phyloP scores from a whole-genome alignment of 805 yeast species.

The Candida ficus region DNA sequence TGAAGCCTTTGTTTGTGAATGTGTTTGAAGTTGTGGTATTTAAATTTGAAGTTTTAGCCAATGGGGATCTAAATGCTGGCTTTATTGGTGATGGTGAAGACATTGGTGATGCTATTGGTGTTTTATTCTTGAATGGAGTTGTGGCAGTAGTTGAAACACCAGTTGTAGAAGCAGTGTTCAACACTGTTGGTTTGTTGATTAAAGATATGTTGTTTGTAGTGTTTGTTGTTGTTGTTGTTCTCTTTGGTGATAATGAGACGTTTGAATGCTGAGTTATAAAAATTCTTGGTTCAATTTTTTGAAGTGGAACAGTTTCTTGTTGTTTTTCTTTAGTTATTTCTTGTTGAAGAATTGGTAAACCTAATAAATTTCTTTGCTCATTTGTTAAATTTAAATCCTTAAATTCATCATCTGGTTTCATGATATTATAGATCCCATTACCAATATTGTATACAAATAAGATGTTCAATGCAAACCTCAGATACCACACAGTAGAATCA shows the following conservation, averaged over 20 bases:
- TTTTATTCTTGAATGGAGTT: constrained; percentile 18
- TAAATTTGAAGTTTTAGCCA: constrained; percentile 10
- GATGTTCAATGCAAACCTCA: constrained; percentile 18
- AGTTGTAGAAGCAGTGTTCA: neutral
- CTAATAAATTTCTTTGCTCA: constrained; percentile 31
- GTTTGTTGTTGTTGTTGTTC: neutral
- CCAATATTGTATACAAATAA: constrained; percentile 28
- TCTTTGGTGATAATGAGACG: constrained; percentile 16
- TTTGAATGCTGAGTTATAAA: constrained; percentile 3
- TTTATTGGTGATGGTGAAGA: constrained; percentile 21
- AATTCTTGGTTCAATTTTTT: constrained; percentile 6
- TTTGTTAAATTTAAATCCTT: constrained; percentile 28
- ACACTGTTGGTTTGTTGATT: neutral
- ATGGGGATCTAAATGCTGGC: constrained; percentile 17
- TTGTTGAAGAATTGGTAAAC: constrained; percentile 20
- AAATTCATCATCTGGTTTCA: constrained; percentile 26
- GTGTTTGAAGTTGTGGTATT: neutral
- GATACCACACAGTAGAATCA: neutral
- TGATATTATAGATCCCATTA: constrained; percentile 27
- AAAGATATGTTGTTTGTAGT: neutral
- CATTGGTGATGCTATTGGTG: constrained; percentile 26
- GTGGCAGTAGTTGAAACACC: too few species aligned
- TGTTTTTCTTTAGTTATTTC: neutral
- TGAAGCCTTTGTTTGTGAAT: neutral
- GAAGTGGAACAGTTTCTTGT: neutral